Base-by-base conservation (phyloP, 2,329 filamentous ascomycete species). In the Akanthomyces muscarius region DNA sequence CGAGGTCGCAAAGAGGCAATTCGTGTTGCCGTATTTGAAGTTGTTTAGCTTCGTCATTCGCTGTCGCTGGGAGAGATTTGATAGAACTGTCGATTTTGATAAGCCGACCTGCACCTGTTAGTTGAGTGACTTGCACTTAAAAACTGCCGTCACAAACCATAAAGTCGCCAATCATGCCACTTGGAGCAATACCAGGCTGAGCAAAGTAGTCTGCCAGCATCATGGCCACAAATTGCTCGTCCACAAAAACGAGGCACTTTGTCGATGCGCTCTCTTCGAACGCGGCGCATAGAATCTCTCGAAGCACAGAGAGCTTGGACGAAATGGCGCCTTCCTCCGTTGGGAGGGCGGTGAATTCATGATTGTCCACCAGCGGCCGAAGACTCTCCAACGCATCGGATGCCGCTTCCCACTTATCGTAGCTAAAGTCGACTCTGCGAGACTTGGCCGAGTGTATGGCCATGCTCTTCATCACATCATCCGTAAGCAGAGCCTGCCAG, bases 211-310 rank as follows among this genome's bases (percentile, higher is more conserved):
- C 86, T 1, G 83, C 78, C 1, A 99, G 78, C 18, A 96, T 75
- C 21, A 86, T 83, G 0, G 93, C 94, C 0, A 92, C 94, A 66
- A 89, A 86, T 47, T 92, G 83, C 71, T 89, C 83, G 65, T 91
- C 82, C 0, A 96, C 92, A 73, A 99, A 98, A 0, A 98, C 85
- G 62, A 99, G 96, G 70, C 92, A 96, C 2, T 74, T 68, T n/a
- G 66, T 69, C 2, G 69, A 67, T 5, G 61, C 42, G 21, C 88
- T 87, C 33, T 82, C 79, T 7, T 86, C 80, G 69, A 92, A 97
- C 56, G 88, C 82, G 8, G 84, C 74, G 3, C 74, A 71, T 1
- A 98, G 78, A 62, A 87, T 85, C 2, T 78, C 71, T 25, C 86
- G 72, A 0, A 98, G 82, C 5, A 81, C 69, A 4, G 83, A 74